Evolutionary conservation across 78 protist genomes (phyloP).

Genomic region (Dictyostelium firmibasis): DNA sequence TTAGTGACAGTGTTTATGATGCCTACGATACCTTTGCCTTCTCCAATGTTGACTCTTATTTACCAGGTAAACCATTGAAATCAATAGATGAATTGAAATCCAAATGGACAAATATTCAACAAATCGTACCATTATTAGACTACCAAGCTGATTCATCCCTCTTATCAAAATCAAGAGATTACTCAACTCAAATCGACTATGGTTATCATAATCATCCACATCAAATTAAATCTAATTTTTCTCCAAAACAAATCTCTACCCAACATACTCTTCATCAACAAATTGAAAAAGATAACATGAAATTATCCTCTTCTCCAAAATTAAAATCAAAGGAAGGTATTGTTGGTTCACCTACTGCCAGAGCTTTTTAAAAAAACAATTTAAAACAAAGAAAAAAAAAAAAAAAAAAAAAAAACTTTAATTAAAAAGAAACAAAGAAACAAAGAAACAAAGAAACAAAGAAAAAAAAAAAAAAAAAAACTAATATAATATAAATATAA

Average conservation of each 20-base stretch:
- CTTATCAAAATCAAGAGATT: not conserved
- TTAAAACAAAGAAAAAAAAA: too few relatives aligned
- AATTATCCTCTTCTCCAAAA: conserved; percentile 15
- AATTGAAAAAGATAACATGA: not conserved
- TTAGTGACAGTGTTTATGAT: conserved; percentile 23
- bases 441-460: too few relatives aligned
- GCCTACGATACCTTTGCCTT: conserved; percentile 39
- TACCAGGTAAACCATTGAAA: not conserved
- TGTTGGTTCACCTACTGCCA: not conserved
- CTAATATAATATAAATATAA: not conserved
- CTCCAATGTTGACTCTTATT: conserved; percentile 3
- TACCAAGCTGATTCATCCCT: not conserved
- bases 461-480: not conserved
- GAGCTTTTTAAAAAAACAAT: conserved; percentile 13
- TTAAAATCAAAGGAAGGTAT: not conserved
- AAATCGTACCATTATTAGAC: not conserved
- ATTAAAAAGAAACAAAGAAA: not conserved
- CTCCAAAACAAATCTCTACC: not conserved
- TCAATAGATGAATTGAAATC: not conserved
- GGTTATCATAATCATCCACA: not conserved
- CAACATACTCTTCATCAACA: not conserved
- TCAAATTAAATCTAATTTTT: not conserved
- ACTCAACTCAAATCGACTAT: not conserved
- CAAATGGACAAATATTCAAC: not conserved
- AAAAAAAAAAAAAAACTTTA: not conserved